A percentile compares a stretch with the other conserved stretches of the same genome.
Conservation (phyloP, 805 yeast species). For the Suhomyces prunicola region DNA sequence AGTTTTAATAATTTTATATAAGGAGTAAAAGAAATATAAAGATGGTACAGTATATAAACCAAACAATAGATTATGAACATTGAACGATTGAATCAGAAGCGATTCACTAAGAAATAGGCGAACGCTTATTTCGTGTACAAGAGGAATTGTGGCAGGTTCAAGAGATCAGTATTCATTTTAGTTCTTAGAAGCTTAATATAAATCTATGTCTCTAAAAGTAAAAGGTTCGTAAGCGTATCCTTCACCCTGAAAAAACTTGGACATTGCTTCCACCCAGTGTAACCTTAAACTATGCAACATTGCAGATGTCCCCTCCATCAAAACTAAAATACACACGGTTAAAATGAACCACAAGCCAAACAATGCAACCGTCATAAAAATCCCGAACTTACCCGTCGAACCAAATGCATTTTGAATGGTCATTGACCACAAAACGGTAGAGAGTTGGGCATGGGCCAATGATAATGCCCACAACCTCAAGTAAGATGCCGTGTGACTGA, state of each 20-base stretch:
- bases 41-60: not conserved
- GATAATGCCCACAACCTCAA: slow-evolving; percentile 96
- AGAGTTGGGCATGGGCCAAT: slow-evolving; percentile 93
- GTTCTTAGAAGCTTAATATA: not conserved
- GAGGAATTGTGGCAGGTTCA: not conserved
- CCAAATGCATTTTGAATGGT: slow-evolving; percentile 80
- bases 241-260: slow-evolving; percentile 96
- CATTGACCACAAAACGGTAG: slow-evolving; percentile 96
- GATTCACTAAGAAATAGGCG: not conserved
- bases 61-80: not conserved
- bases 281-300: slow-evolving; percentile 98
- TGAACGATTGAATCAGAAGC: not conserved
- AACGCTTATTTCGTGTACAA: not conserved
- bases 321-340: slow-evolving; percentile 85
- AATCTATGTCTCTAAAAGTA: slow-evolving; percentile 42
- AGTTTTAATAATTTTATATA: not conserved
- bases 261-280: slow-evolving; percentile 99
- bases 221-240: slow-evolving; percentile 92
- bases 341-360: slow-evolving; percentile 94
- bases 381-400: slow-evolving; percentile 60
- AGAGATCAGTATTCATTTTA: not conserved
- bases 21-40: not conserved
- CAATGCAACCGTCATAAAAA: slow-evolving; percentile 68
- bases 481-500: slow-evolving; percentile 97
- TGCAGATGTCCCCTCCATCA: slow-evolving; percentile 99